These are phyloP conservation scores for Rubia yunnanensis DNA, from an alignment of 257 asterid species.

Conservation along the genomic window DNA sequence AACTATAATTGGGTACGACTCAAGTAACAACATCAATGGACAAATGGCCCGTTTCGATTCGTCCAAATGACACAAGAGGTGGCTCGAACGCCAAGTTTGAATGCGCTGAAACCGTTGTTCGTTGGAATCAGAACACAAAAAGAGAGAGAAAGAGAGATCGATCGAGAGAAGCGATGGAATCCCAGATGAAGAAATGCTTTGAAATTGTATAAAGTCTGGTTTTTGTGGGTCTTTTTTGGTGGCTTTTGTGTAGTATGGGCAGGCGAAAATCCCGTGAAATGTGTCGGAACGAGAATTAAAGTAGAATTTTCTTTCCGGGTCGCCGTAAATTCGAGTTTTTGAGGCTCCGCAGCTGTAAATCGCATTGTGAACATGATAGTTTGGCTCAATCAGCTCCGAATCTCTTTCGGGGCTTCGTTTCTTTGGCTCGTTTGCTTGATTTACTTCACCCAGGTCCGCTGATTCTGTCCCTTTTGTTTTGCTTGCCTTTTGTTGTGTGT, in stretches of 20 bases:
- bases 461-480: too few species aligned
- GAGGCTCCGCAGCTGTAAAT: slow-evolving; percentile 11
- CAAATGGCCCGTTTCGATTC: not conserved
- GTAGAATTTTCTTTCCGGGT: not conserved
- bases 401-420: slow-evolving; percentile 77
- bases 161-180: not conserved
- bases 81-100: not conserved
- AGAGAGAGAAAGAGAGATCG: not conserved
- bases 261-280: not conserved
- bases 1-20: not conserved
- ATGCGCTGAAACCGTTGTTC: slow-evolving; percentile 2
- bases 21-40: too few species aligned
- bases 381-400: slow-evolving; percentile 63
- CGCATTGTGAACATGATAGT: slow-evolving; percentile 32
- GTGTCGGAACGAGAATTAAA: not conserved
- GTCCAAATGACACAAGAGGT: not conserved
- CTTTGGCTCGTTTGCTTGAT: slow-evolving; percentile 89
- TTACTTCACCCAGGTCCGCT: slow-evolving; percentile 86
- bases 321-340: not conserved
- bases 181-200: slow-evolving; percentile 1
- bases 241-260: not conserved
- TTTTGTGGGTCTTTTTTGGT: not conserved
- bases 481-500: not conserved
- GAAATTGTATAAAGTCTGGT: not conserved
- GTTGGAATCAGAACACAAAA: not conserved